phyloP scores from a whole-genome alignment of 805 yeast species.

The Teunomyces gatunensis region DNA sequence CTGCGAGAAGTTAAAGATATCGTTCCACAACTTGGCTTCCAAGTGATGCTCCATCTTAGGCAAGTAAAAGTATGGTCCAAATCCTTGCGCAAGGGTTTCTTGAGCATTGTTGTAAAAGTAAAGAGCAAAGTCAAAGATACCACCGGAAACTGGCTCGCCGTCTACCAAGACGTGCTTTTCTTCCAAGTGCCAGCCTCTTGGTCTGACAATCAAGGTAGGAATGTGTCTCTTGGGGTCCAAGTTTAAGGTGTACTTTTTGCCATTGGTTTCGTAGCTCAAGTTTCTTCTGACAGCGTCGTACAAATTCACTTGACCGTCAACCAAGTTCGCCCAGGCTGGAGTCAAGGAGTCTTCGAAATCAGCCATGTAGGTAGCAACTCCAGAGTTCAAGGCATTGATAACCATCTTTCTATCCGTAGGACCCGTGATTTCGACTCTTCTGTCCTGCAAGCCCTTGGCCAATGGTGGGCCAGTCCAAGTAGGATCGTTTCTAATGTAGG shows the following conservation, averaged over 20 bases:
- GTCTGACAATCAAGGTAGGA: constrained; percentile 80
- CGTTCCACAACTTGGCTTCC: constrained; percentile 84
- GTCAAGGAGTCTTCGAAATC: constrained; percentile 84
- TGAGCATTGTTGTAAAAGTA: constrained; percentile 75
- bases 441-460: constrained; percentile 69
- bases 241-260: constrained; percentile 44
- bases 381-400: constrained; percentile 74
- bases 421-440: constrained; percentile 82
- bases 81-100: constrained; percentile 58
- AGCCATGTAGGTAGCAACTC: constrained; percentile 80
- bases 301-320: constrained; percentile 77
- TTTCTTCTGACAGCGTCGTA: constrained; percentile 73
- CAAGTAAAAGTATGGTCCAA: constrained; percentile 78
- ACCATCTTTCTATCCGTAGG: constrained; percentile 85
- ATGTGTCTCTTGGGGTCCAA: constrained; percentile 52
- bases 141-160: constrained; percentile 75
- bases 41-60: constrained; percentile 86
- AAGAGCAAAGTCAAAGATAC: constrained; percentile 75
- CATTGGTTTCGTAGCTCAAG: constrained; percentile 43
- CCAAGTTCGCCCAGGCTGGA: constrained; percentile 79
- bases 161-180: constrained; percentile 71
- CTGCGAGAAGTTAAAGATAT: constrained; percentile 72
- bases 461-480: constrained; percentile 74
- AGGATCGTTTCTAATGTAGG: constrained; percentile 63
- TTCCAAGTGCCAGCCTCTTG: constrained; percentile 85